Conservation (phyloP, 441 rosid species). For the Brassica hybrid region DNA sequence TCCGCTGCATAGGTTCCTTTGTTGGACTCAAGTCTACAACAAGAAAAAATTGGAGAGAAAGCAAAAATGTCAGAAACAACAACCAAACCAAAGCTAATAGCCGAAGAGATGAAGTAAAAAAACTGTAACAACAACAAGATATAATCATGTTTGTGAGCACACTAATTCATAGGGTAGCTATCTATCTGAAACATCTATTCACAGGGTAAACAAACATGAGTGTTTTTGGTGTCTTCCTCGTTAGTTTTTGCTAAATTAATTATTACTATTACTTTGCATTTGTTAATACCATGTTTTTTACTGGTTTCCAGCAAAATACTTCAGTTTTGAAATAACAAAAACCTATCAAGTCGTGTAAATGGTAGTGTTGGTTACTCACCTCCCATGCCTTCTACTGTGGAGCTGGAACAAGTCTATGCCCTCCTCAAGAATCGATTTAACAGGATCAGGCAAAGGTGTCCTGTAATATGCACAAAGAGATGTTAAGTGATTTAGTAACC, state of each 20-base stretch:
- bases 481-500: conserved; percentile 16
- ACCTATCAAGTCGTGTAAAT: conserved; percentile 7
- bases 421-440: conserved; percentile 74
- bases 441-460: conserved; percentile 77
- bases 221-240: background rate
- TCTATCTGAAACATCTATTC: background rate
- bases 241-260: conserved; percentile 6
- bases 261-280: no score
- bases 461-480: conserved; percentile 51
- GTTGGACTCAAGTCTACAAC: conserved; percentile 69
- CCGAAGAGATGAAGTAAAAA: background rate
- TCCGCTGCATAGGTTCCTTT: conserved; percentile 81
- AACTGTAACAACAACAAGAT: background rate
- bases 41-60: conserved; percentile 19
- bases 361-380: conserved; percentile 49
- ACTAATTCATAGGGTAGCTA: conserved; percentile 9
- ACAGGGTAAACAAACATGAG: background rate
- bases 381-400: conserved; percentile 79
- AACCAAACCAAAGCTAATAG: conserved; percentile 10
- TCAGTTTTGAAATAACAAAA: background rate
- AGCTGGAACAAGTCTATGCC: conserved; percentile 79
- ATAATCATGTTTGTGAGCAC: background rate
- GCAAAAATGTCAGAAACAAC: conserved; percentile 20
- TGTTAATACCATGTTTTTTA: no score
- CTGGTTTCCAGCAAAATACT: no score